A percentile compares a stretch with the other conserved stretches of the same genome.
Evolutionary conservation across 257 asterid genomes (phyloP).

Genomic region (Solanum ossicruentum): DNA sequence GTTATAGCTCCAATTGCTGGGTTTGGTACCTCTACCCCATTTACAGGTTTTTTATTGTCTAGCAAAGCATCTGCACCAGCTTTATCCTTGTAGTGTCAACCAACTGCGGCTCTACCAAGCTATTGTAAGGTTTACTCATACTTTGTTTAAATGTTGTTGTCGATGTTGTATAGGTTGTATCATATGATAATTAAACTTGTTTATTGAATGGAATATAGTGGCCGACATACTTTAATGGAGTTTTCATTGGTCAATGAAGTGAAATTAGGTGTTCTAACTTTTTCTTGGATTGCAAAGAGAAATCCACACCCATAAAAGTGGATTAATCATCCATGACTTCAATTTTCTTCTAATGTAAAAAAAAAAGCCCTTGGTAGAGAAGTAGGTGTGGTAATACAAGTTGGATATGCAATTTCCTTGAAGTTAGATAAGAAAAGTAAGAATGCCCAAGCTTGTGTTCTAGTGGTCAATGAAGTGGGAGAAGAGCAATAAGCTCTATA

Average conservation of each 20-base stretch:
- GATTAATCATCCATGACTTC: neutral
- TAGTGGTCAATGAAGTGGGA: no score
- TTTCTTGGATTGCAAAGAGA: neutral
- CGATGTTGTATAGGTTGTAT: neutral
- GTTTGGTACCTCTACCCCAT: slow-evolving; percentile 22
- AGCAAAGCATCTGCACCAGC: slow-evolving; percentile 28
- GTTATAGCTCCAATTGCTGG: slow-evolving; percentile 35
- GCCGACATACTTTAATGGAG: neutral
- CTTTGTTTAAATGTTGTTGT: neutral
- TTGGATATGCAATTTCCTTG: neutral
- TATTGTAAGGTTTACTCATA: slow-evolving; percentile 25
- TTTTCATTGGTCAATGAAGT: neutral
- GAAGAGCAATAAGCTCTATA: no score
- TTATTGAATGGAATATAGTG: neutral
- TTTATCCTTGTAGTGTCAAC: slow-evolving; percentile 35
- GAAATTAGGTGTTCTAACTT: neutral
- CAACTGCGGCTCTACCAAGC: slow-evolving; percentile 29
- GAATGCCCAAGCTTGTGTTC: no score
- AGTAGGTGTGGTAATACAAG: neutral
- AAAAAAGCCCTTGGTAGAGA: neutral
- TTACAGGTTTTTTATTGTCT: slow-evolving; percentile 25
- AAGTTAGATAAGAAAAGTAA: no score
- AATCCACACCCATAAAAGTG: neutral
- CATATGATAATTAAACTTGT: neutral
- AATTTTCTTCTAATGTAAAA: neutral